phyloP scores from a whole-genome alignment of 306 rosid species.

The Spatholobus suberectus region DNA sequence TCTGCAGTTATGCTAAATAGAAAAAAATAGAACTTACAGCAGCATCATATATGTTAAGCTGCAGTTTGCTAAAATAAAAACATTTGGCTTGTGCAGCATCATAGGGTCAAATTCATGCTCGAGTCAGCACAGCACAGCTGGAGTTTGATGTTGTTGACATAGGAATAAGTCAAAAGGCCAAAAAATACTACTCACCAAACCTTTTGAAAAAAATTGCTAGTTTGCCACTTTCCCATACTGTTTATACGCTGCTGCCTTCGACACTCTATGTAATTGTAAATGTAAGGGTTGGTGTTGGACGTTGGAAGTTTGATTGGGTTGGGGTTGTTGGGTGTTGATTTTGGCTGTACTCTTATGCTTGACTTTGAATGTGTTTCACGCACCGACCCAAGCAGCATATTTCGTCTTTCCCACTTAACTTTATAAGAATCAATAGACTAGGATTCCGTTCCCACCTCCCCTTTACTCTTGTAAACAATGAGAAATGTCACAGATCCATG shows the following conservation, averaged over 20 bases:
- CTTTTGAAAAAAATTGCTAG: neutral
- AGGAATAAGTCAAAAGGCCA: neutral
- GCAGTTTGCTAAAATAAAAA: neutral
- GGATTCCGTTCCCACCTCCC: conserved; percentile 3
- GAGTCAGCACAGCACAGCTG: neutral
- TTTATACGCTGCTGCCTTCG: neutral
- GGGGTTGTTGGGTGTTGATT: neutral
- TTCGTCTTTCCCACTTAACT: neutral
- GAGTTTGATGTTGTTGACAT: neutral
- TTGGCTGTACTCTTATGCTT: neutral
- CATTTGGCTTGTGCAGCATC: neutral
- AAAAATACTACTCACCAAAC: neutral
- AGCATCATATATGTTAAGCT: neutral
- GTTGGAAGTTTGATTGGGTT: neutral
- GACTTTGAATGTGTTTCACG: neutral
- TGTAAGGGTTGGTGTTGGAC: neutral
- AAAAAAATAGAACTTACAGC: too few species aligned
- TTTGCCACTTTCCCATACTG: neutral
- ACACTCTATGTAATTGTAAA: neutral
- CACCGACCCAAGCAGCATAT: neutral
- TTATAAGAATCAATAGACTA: neutral
- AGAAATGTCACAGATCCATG: neutral
- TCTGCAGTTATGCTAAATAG: too few species aligned
- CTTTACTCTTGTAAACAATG: neutral
- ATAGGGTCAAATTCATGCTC: neutral